These are phyloP conservation scores for Barbarea vulgaris DNA, from an alignment of 345 rosid species.

Conservation along the genomic window DNA sequence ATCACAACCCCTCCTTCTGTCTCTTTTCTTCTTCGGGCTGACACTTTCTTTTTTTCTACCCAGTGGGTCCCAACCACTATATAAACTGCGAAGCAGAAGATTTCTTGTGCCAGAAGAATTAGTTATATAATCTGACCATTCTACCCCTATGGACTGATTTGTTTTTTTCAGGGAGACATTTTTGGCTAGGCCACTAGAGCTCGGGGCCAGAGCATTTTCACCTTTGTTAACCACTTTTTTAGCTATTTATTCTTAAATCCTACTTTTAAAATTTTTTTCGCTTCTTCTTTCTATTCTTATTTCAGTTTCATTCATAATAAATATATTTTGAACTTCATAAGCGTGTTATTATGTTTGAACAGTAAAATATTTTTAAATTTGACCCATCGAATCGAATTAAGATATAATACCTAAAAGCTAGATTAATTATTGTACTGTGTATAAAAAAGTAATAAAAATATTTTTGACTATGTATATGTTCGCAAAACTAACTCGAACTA, in stretches of 20 bases:
- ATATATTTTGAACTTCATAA: background rate
- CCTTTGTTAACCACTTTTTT: background rate
- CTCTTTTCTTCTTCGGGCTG: background rate
- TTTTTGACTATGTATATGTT: too few relatives aligned
- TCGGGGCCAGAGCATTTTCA: background rate
- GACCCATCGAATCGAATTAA: too few relatives aligned
- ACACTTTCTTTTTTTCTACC: slow-evolving; percentile 27
- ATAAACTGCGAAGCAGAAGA: slow-evolving; percentile 28
- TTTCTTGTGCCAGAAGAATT: slow-evolving; percentile 44
- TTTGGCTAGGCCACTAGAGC: background rate
- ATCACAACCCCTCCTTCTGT: background rate
- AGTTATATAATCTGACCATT: background rate
- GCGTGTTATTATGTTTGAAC: too few relatives aligned
- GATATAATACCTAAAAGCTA: too few relatives aligned
- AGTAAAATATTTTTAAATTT: too few relatives aligned
- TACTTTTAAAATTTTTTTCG: background rate
- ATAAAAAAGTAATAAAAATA: too few relatives aligned
- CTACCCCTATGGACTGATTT: slow-evolving; percentile 1
- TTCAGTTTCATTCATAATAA: background rate
- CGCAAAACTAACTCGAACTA: background rate
- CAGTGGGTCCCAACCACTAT: slow-evolving; percentile 30
- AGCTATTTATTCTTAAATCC: background rate
- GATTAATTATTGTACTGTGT: too few relatives aligned
- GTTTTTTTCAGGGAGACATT: background rate
- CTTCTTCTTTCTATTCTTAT: too few relatives aligned